Conservation (phyloP, 345 rosid species). For the Linum usitatissimum region DNA sequence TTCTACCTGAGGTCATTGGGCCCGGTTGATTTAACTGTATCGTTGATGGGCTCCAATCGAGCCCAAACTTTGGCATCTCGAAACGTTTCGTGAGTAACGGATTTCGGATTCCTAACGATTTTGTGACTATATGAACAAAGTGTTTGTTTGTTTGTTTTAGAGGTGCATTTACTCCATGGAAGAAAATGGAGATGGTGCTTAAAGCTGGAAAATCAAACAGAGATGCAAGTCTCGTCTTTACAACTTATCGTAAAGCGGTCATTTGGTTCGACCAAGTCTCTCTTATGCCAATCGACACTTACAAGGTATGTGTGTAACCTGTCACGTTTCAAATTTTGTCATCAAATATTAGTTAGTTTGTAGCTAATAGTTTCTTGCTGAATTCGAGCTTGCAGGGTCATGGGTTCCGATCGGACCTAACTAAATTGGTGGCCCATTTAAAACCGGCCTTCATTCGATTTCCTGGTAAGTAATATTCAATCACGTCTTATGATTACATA, state of each 20-base stretch:
- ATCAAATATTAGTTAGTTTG: too few species aligned
- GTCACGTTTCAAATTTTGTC: too few species aligned
- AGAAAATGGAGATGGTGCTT: background rate
- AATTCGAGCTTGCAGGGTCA: background rate
- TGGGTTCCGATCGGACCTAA: conserved; percentile 1
- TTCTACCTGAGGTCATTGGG: background rate
- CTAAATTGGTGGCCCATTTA: background rate
- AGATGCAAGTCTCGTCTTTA: background rate
- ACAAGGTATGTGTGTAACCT: background rate
- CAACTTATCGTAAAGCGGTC: background rate
- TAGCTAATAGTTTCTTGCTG: too few species aligned
- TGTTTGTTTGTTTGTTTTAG: background rate
- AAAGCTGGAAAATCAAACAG: background rate
- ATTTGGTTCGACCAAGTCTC: conserved; percentile 2
- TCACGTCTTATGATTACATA: background rate
- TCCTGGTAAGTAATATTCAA: background rate
- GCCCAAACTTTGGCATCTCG: background rate
- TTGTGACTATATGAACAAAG: background rate
- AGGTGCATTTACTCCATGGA: background rate
- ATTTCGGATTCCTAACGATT: background rate
- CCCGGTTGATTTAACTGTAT: background rate
- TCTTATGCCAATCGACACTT: background rate
- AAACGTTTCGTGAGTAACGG: background rate
- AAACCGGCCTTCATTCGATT: background rate
- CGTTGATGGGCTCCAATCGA: background rate